Conservation (phyloP, 2,329 filamentous ascomycete species). For the Fusarium humuli region DNA sequence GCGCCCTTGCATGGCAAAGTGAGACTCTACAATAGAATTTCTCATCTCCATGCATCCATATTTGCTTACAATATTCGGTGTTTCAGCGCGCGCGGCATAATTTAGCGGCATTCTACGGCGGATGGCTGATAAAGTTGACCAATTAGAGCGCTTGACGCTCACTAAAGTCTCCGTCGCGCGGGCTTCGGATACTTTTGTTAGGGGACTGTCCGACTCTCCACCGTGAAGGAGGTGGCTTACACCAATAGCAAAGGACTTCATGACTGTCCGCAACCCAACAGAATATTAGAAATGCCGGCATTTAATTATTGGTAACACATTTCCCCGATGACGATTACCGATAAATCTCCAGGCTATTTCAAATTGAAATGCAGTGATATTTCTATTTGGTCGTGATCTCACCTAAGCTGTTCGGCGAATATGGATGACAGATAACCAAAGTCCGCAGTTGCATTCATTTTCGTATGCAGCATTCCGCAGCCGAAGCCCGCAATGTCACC, state of each 20-base stretch:
- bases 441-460: neutral
- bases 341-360: neutral
- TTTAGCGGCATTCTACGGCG: neutral
- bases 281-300: neutral
- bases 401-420: neutral
- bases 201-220: neutral
- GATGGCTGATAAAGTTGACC: neutral
- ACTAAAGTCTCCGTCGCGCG: neutral
- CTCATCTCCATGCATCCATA: neutral
- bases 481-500: neutral
- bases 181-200: neutral
- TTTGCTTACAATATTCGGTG: neutral
- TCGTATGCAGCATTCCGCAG: neutral
- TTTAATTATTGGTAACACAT: neutral
- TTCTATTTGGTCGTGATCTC: neutral
- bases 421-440: neutral
- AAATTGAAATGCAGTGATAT: neutral
- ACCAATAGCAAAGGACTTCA: neutral
- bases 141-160: constrained; percentile 11
- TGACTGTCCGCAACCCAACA: neutral
- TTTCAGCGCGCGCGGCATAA: constrained; percentile 5
- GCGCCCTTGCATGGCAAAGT: neutral
- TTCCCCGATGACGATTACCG: neutral
- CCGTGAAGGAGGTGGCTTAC: neutral
- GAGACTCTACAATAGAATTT: neutral